Conservation (phyloP, 1,284 basidiomycete genomes). For the Papiliotrema fonsecae region DNA sequence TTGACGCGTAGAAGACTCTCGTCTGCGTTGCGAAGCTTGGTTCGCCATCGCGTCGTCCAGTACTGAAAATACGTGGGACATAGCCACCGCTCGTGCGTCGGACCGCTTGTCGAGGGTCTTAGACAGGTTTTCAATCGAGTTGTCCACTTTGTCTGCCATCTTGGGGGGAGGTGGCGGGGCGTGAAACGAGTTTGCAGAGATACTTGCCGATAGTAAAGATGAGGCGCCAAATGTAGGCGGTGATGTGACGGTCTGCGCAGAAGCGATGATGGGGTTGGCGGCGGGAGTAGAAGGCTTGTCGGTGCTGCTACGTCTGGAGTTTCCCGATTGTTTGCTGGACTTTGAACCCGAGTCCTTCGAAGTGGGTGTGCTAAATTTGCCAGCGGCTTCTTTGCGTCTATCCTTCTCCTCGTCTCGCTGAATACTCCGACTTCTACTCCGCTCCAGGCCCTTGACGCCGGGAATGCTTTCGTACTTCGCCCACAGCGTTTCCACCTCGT, state of each 20-base stretch:
- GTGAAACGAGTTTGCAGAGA: constrained; percentile 33
- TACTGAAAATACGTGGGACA: constrained; percentile 35
- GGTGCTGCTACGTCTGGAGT: not conserved
- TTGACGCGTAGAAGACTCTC: constrained; percentile 2
- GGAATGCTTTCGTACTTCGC: constrained; percentile 32
- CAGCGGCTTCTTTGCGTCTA: not conserved
- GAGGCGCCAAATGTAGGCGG: constrained; percentile 8
- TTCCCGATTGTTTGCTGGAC: not conserved
- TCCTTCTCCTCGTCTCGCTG: not conserved
- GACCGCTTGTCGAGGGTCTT: constrained; percentile 22
- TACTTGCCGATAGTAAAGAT: constrained; percentile 34
- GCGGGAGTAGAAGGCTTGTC: not conserved
- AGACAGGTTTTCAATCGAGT: constrained; percentile 20
- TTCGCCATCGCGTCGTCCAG: constrained; percentile 27
- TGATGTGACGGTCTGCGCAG: not conserved
- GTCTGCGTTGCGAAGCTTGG: constrained; percentile 5
- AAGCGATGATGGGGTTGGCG: not conserved
- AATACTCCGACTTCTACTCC: constrained; percentile 5
- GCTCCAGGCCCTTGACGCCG: constrained; percentile 14
- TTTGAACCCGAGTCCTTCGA: not conserved
- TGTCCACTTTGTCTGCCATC: constrained; percentile 15
- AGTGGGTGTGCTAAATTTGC: not conserved
- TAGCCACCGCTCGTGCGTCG: constrained; percentile 34
- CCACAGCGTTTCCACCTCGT: constrained; percentile 45
- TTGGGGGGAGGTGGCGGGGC: constrained; percentile 21